Evolutionary conservation across 2,329 filamentous ascomycete species (phyloP), one percentile per base, ranked within the genome.

Genomic region (Aspergillus sp.): DNA sequence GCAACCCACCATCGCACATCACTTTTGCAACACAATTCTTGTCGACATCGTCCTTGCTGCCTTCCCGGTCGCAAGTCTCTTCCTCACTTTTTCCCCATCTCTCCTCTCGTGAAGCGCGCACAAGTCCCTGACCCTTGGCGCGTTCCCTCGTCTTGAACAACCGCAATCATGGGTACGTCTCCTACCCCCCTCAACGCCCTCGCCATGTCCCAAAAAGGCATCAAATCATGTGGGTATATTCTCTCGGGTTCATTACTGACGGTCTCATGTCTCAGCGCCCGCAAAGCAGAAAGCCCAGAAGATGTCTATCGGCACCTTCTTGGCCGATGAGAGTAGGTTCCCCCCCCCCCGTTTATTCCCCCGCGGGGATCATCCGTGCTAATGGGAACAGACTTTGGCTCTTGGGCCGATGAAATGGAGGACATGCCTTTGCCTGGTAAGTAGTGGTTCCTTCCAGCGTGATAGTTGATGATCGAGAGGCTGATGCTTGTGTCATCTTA

Each of bases 361-460:
- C 55, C 55, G 53, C 55, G 49, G 45, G 45, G 36, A 49, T 52
- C 53, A 53, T 56, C 58, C 59, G 56, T 65, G 59, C 71, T 71
- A 55, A 68, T 57, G 17, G 58, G 19, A 59, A 57, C 67, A 88
- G 85, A 82, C 67, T 81, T 87, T 70, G 91, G 93, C 70, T 97
- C 94, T 64, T 99, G 94, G 94, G 94, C 94, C 67, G 95, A 99
- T 78, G 94, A 99, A 73, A 96, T 99, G 79, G 94, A 99, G 76
- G 91, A 96, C 68, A 79, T 81, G 75, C 82, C 82, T 58, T 82
- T 89, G 61, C 83, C 85, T 73, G 79, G 89, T 93, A 82, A 79
- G 86, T 78, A 11, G 3, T 26, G 4, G 2, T 14, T 42, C 2
- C 16, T 16, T 13, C 16, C 22, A 32, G 42, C 13, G 24, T 33